Conservation (phyloP, 106 monocot species). For the Platanthera guangdongensis region DNA sequence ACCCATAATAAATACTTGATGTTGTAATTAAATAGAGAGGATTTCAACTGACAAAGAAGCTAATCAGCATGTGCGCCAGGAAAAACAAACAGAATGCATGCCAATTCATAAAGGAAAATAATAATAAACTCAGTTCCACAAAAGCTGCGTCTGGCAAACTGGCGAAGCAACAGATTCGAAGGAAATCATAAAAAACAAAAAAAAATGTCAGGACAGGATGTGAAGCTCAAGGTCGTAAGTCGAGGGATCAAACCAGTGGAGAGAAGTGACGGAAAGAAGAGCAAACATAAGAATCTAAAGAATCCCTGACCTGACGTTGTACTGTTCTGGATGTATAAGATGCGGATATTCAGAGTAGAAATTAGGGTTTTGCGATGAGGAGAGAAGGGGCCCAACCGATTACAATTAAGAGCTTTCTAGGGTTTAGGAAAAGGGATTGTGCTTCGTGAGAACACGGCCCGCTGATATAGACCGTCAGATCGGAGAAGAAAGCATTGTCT, state of each 20-base stretch:
- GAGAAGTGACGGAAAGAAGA: not conserved
- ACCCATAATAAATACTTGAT: too few species aligned
- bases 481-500: not conserved
- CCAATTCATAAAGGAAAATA: not conserved
- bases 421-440: not conserved
- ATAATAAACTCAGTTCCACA: not conserved
- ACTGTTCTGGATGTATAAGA: not conserved
- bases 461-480: not conserved
- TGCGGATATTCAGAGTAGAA: not conserved
- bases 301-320: conserved; percentile 1
- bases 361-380: not conserved
- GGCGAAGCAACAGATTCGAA: not conserved
- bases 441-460: not conserved
- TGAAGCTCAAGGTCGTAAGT: not conserved
- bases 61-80: not conserved
- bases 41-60: not conserved
- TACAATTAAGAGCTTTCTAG: not conserved
- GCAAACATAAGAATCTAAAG: not conserved
- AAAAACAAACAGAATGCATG: not conserved
- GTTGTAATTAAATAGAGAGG: not conserved
- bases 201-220: not conserved
- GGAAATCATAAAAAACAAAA: not conserved
- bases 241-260: not conserved
- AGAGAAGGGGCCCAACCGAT: not conserved
- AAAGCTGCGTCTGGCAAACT: not conserved